Conservation (phyloP, 306 rosid genomes). For the Senna siamea region DNA sequence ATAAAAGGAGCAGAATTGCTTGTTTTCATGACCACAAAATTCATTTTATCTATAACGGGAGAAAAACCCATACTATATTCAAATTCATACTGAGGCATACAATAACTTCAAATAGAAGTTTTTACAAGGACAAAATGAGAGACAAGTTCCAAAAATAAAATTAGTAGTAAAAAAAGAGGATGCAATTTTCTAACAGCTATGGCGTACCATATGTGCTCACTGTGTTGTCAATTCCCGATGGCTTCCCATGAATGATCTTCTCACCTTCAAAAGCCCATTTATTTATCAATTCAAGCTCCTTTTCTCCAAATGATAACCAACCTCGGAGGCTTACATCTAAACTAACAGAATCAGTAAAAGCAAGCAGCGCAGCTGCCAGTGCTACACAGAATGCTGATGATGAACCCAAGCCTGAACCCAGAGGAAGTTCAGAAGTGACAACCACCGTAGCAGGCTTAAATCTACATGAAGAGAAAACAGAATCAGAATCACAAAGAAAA, state of each 20-base stretch:
- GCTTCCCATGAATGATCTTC: slow-evolving; percentile 88
- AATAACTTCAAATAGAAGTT: slow-evolving; percentile 7
- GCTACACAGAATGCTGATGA: slow-evolving; percentile 85
- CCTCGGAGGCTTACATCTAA: slow-evolving; percentile 59
- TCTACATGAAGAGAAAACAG: slow-evolving; percentile 45
- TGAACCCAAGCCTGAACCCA: slow-evolving; percentile 91
- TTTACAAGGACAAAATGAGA: neutral
- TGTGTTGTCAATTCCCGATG: slow-evolving; percentile 96
- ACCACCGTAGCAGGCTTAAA: slow-evolving; percentile 80
- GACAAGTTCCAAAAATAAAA: neutral
- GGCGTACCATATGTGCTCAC: slow-evolving; percentile 85
- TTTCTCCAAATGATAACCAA: slow-evolving; percentile 66
- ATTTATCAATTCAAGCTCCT: slow-evolving; percentile 71
- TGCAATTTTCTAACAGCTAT: slow-evolving; percentile 8
- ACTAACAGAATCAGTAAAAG: slow-evolving; percentile 59
- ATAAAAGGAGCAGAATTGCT: slow-evolving; percentile 3
- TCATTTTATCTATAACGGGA: neutral
- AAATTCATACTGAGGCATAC: slow-evolving; percentile 1
- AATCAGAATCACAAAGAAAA: slow-evolving; percentile 23
- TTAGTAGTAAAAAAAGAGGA: neutral
- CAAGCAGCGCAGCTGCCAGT: slow-evolving; percentile 71
- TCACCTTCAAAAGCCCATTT: slow-evolving; percentile 99
- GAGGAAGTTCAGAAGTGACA: slow-evolving; percentile 80
- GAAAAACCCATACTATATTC: neutral
- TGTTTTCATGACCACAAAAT: neutral